Evolutionary conservation across 2,329 filamentous ascomycete species (phyloP), one percentile per base, ranked within the genome.

Genomic region (Stemphylium vesicarium): DNA sequence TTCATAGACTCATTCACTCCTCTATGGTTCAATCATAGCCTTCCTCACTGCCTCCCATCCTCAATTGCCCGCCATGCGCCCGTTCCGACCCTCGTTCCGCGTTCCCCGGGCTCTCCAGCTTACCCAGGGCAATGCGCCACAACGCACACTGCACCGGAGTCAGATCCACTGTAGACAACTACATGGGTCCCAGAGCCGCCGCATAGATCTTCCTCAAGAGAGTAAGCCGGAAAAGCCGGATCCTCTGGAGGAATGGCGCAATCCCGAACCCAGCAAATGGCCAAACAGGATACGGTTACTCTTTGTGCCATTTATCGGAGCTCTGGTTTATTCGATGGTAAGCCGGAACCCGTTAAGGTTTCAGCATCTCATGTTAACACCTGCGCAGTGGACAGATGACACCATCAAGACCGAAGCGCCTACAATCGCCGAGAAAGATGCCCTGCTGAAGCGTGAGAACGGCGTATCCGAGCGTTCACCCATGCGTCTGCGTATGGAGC

Each of bases 401-500:
- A 67, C 75, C 33, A 64, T 77, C 53, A 70, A 79, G 63, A 70
- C 77, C 69, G 89, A 93, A 66, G 71, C 79, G 41, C 83, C 90
- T 26, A 85, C 89, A 36, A 90, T 97, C 64, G 92, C 92, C 67
- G 91, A 96, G 72, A 87, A 91, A 68, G 95, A 98, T 76, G 87
- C 85, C 61, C 83, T 92, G 59, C 84, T 86, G 64, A 96, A 95
- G 78, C 88, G 89, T 59, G 90, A 95, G 75, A 84, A 86, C 52
- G 86, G 87, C 60, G 84, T 98, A 44, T 88, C 83, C 42, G 84
- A 88, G 53, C 82, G 87, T 66, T 97, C 94, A 12, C 93, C 95
- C 2, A 98, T 99, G 94, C 92, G 95, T 50, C 84, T 99, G 53
- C 91, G 94, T 60, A 98, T 99, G 95, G 95, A 99, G 78, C 87